phyloP scores from a whole-genome alignment of 2,329 filamentous ascomycete genomes.

The Aureobasidium pullulans region DNA sequence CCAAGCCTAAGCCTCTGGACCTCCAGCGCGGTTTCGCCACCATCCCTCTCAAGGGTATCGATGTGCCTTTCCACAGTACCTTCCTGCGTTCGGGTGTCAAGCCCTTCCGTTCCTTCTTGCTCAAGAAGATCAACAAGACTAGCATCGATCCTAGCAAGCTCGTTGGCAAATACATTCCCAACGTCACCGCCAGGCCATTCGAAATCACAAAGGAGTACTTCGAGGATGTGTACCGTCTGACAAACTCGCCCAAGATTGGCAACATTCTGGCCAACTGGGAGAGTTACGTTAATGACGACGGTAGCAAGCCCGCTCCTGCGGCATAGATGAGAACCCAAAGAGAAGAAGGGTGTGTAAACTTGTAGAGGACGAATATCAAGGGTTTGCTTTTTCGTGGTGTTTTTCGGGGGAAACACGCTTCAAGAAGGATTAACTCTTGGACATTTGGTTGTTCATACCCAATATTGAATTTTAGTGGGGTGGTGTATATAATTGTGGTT shows the following conservation, averaged over 20 bases:
- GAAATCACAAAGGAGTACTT: slow-evolving; percentile 98
- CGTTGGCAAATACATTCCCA: slow-evolving; percentile 97
- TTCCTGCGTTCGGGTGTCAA: slow-evolving; percentile 98
- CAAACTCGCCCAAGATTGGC: slow-evolving; percentile 70
- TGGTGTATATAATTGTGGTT: slow-evolving; percentile 13
- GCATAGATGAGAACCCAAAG: not conserved
- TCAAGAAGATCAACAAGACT: slow-evolving; percentile 99
- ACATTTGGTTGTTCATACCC: slow-evolving; percentile 7
- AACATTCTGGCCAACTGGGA: slow-evolving; percentile 72
- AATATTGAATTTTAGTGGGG: slow-evolving; percentile 7
- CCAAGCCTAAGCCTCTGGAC: slow-evolving; percentile 81
- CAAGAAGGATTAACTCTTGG: slow-evolving; percentile 5
- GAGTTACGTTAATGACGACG: slow-evolving; percentile 39
- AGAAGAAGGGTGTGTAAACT: not conserved
- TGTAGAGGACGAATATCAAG: slow-evolving; percentile 11
- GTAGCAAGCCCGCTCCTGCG: slow-evolving; percentile 5
- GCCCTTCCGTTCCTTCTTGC: slow-evolving; percentile 94
- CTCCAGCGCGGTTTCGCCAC: slow-evolving; percentile 94
- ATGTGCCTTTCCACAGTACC: slow-evolving; percentile 98
- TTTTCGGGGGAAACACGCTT: slow-evolving; percentile 10
- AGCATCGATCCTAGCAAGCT: slow-evolving; percentile 96
- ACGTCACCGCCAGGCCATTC: slow-evolving; percentile 94
- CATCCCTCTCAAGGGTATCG: slow-evolving; percentile 92
- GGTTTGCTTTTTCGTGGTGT: not conserved
- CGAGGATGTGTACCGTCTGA: slow-evolving; percentile 94